These are phyloP conservation scores for Schizonepeta tenuifolia DNA, from an alignment of 257 asterid genomes.

Conservation along the genomic window DNA sequence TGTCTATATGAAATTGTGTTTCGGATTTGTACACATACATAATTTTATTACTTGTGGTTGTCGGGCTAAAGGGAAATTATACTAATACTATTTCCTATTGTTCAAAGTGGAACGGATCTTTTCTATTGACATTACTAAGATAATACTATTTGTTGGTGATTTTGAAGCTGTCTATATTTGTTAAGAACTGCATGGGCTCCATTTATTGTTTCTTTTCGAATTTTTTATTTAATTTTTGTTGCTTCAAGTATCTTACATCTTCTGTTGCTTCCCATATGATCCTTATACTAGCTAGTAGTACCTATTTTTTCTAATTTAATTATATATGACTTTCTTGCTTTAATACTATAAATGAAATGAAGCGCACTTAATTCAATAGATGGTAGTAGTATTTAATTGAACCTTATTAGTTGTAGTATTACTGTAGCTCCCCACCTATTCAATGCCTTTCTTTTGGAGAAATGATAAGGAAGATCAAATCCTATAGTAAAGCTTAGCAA, in stretches of 20 bases:
- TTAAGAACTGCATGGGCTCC: conserved; percentile 11
- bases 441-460: conserved; percentile 3
- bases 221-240: not conserved
- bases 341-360: not conserved
- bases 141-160: not conserved
- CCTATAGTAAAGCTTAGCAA: not conserved
- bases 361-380: not conserved
- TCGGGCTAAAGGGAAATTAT: conserved; percentile 5
- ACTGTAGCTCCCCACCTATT: not conserved
- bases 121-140: not conserved
- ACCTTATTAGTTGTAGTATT: not conserved
- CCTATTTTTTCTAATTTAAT: not conserved
- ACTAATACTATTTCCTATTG: not conserved
- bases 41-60: conserved; percentile 4
- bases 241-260: no score
- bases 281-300: not conserved
- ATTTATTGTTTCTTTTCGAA: not conserved
- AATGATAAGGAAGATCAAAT: not conserved
- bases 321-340: no score
- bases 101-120: not conserved
- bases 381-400: not conserved
- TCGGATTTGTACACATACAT: conserved; percentile 18
- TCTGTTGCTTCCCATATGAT: no score
- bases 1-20: conserved; percentile 26
- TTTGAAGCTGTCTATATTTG: not conserved